These are phyloP conservation scores for Plasmodium gonderi DNA, from an alignment of 169 alveolate species.

Conservation along the genomic window DNA sequence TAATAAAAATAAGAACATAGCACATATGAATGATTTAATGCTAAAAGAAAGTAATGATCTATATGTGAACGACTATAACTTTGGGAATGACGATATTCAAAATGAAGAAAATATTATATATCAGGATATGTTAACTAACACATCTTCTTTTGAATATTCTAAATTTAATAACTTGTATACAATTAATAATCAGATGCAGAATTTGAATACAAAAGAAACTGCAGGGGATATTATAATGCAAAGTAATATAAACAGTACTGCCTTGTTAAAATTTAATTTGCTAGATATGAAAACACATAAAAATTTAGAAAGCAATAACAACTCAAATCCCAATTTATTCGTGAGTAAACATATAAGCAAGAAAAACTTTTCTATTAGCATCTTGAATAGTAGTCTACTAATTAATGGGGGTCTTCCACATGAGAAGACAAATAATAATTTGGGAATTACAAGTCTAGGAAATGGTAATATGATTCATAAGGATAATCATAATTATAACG, in stretches of 20 bases:
- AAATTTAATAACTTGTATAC: constrained; percentile 66
- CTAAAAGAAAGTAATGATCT: constrained; percentile 43
- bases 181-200: constrained; percentile 11
- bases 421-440: constrained; percentile 8
- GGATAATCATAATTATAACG: not conserved
- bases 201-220: constrained; percentile 34
- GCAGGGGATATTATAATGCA: constrained; percentile 4
- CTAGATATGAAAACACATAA: not conserved
- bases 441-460: not conserved
- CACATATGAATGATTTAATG: constrained; percentile 60
- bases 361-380: constrained; percentile 33
- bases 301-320: constrained; percentile 24
- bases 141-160: constrained; percentile 61
- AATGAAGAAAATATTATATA: constrained; percentile 61
- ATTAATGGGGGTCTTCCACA: constrained; percentile 4
- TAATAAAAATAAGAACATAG: constrained; percentile 46
- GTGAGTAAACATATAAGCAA: constrained; percentile 12
- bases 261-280: not conserved
- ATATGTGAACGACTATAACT: constrained; percentile 42
- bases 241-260: not conserved
- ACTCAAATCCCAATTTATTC: constrained; percentile 28
- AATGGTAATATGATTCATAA: not conserved
- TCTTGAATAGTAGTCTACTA: constrained; percentile 5
- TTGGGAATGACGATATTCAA: constrained; percentile 28
- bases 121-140: constrained; percentile 54